Percentiles rank a stretch among this genome's conserved stretches.
Evolutionary conservation across 352 stramenopile genomes (phyloP).

Genomic region (Aphanomyces stellatus): DNA sequence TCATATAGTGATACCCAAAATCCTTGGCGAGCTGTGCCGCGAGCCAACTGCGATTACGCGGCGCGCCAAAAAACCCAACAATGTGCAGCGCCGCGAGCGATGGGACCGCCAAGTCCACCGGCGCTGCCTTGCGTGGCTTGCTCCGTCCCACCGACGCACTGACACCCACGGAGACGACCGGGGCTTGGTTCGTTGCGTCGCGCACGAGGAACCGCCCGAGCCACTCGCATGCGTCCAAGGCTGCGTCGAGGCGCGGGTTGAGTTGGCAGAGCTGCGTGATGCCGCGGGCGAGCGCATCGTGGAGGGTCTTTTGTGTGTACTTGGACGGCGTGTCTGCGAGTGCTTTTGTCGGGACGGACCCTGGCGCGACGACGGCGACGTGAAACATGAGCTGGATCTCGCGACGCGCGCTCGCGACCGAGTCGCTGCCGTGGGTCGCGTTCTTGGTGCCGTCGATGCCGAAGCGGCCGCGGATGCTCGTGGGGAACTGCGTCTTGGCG

Average conservation of each 20-base stretch:
- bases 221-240: background rate
- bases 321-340: background rate
- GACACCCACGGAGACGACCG: background rate
- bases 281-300: background rate
- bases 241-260: background rate
- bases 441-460: conserved; percentile 71
- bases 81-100: background rate
- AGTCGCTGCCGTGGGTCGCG: conserved; percentile 76
- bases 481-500: conserved; percentile 38
- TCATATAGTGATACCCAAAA: conserved; percentile 13
- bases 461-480: conserved; percentile 62
- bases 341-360: background rate
- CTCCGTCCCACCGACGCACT: too few species aligned
- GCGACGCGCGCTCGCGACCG: conserved; percentile 35
- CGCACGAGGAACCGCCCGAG: background rate
- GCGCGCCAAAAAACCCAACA: background rate
- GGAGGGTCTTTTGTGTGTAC: background rate
- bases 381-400: conserved; percentile 76
- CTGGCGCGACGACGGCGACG: background rate
- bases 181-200: background rate
- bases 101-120: background rate
- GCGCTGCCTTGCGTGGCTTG: background rate
- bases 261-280: conserved; percentile 2
- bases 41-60: background rate
- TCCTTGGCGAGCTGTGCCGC: background rate